These are phyloP conservation scores for Papilionanthe hybrid DNA, from an alignment of 116 monocot genomes.

Conservation along the genomic window DNA sequence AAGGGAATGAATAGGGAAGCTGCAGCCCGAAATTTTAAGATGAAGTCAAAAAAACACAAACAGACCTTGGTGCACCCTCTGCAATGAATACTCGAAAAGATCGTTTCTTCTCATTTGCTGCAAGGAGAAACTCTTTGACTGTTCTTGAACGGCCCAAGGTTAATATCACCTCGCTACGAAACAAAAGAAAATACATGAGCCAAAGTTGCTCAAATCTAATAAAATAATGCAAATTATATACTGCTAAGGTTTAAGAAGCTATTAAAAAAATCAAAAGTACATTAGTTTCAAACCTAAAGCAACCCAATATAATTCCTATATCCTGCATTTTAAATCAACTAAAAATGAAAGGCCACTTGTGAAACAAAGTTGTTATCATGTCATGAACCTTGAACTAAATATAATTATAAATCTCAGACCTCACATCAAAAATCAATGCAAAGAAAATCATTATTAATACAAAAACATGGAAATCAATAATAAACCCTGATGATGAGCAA, in stretches of 20 bases:
- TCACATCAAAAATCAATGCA: neutral
- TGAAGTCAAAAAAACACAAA: neutral
- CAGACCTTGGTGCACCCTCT: constrained; percentile 98
- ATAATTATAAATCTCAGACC: neutral
- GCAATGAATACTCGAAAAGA: constrained; percentile 95
- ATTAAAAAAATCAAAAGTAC: neutral
- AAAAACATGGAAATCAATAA: neutral
- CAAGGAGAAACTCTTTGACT: constrained; percentile 93
- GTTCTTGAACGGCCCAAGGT: constrained; percentile 95
- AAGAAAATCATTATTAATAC: neutral
- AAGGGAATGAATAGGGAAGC: neutral
- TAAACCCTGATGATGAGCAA: neutral
- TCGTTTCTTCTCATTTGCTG: constrained; percentile 93
- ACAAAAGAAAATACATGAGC: neutral
- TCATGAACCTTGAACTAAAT: neutral
- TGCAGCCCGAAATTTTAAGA: neutral
- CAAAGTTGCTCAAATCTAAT: neutral
- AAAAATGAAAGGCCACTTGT: neutral
- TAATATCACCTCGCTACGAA: constrained; percentile 88
- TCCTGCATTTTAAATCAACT: neutral
- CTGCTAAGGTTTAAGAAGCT: neutral
- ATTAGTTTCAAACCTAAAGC: neutral
- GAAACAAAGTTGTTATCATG: neutral
- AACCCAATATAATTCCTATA: neutral
- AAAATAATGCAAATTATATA: neutral